A percentile compares a stretch with the other conserved stretches of the same genome.
phyloP scores from a whole-genome alignment of 2,329 filamentous ascomycete genomes.

The Cladobotryum mycophilum region DNA sequence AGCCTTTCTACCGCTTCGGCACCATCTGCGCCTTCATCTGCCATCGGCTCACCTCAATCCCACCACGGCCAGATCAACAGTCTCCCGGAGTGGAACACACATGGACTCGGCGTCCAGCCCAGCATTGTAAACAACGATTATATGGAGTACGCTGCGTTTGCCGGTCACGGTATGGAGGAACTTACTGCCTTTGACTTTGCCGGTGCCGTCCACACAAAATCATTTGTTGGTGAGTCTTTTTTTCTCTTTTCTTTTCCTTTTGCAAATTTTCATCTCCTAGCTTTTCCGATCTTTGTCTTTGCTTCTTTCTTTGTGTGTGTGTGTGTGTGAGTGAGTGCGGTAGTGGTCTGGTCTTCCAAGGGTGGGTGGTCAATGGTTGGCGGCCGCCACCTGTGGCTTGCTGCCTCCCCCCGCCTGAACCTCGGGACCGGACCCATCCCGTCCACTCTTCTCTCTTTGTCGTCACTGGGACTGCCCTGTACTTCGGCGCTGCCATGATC shows the following conservation, averaged over 20 bases:
- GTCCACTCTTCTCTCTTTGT: background rate
- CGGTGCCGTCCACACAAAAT: constrained; percentile 34
- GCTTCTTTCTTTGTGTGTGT: background rate
- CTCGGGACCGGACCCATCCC: background rate
- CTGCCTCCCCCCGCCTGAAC: background rate
- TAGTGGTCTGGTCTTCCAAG: background rate
- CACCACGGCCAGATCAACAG: constrained; percentile 51
- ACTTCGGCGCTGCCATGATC: too few species aligned
- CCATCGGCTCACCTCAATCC: constrained; percentile 61
- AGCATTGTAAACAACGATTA: constrained; percentile 55
- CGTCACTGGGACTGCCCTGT: background rate
- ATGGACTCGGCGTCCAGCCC: constrained; percentile 53
- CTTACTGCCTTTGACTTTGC: constrained; percentile 42
- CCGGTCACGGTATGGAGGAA: constrained; percentile 41
- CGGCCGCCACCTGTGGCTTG: background rate
- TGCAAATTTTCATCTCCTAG: background rate
- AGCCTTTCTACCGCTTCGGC: constrained; percentile 56
- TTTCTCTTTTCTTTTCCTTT: constrained; percentile 10
- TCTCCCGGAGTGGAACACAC: constrained; percentile 52
- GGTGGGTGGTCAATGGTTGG: background rate
- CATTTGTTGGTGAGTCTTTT: constrained; percentile 51
- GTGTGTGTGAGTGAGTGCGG: background rate
- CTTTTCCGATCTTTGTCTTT: background rate
- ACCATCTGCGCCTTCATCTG: constrained; percentile 59
- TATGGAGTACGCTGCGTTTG: constrained; percentile 50